Evolutionary conservation across 148 eudicot genomes (phyloP), one percentile per base, ranked within the genome.

Genomic region (Chenopodium quinoa): DNA sequence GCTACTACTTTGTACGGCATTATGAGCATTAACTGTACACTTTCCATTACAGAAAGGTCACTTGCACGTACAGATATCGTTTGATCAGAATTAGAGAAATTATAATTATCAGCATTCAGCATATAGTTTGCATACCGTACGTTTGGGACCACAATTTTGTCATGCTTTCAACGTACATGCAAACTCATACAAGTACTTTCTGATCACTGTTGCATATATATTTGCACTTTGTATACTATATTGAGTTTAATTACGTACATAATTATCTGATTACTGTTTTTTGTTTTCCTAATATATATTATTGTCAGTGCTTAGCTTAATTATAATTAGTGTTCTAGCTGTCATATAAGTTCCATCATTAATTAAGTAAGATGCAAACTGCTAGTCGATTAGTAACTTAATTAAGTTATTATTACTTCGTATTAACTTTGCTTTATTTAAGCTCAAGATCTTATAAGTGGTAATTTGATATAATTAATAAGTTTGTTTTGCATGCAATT

Each of bases 141-240:
- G 71, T 64, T 77, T 46, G 56, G 80, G 80, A 77, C 80, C 80
- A 77, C 80, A 63, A 77, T 19, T 1, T 31, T 31, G 50, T 20
- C 68, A 76, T 76, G 68, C 16, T 64, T 64, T 60, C 70, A 77
- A 64, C 67, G 34, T 58, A 22, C 75, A 22, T 76, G 47, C 75
- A 9, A 71, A 44, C 52, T 40, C 52, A 40, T 71, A 37, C 44
- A 37, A 37, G 44, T 37, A 22, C 10, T 71, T 44, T 44, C 54
- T 71, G 52, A 71, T 71, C 54, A 22, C 9, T 27, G 4, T 34
- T 11, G 20, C 6, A 7, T 71, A 9, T 8, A 20, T 2, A 6
- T 37, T 2, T 25, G 12, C 29, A 1, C 70, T 48, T 48, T 12
- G 9, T 46, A 46, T 46, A n/a, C 27, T 27, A 27, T 25, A 4